A percentile compares a stretch with the other conserved stretches of the same genome.
Conservation (phyloP, 768 basidiomycete genomes). For the Psilocybe subaeruginosa region DNA sequence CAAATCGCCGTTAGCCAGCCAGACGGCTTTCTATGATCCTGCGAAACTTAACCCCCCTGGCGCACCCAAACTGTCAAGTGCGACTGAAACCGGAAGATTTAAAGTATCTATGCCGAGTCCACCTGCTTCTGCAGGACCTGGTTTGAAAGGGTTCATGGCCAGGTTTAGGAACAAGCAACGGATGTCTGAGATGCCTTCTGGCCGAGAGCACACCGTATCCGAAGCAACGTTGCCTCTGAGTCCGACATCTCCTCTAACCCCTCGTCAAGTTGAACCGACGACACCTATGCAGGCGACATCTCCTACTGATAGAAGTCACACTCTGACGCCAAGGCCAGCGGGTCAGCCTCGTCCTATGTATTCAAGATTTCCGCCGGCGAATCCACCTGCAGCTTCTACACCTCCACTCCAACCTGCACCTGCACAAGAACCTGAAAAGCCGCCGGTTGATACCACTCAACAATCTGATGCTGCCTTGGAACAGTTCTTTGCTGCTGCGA, state of each 20-base stretch:
- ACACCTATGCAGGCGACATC: conserved; percentile 16
- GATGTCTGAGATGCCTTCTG: conserved; percentile 32
- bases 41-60: conserved; percentile 39
- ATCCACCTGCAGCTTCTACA: conserved; percentile 18
- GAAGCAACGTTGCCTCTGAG: conserved; percentile 31
- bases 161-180: conserved; percentile 65
- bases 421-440: conserved; percentile 14
- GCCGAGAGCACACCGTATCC: conserved; percentile 31
- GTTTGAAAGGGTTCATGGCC: conserved; percentile 81
- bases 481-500: conserved; percentile 78
- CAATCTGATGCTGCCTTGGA: conserved; percentile 54
- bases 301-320: conserved; percentile 18
- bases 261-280: conserved; percentile 22
- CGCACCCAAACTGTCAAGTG: conserved; percentile 38
- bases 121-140: conserved; percentile 74
- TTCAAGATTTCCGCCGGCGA: conserved; percentile 36
- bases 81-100: conserved; percentile 55
- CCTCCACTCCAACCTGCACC: conserved; percentile 16
- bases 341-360: conserved; percentile 29
- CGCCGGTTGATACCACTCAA: conserved; percentile 23
- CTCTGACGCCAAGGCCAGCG: conserved; percentile 17
- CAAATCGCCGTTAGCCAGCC: conserved; percentile 39
- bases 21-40: conserved; percentile 44
- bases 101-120: conserved; percentile 62
- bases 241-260: conserved; percentile 32